Evolutionary conservation across 2,329 filamentous ascomycete species (phyloP).

Genomic region (Rutstroemia sp.): DNA sequence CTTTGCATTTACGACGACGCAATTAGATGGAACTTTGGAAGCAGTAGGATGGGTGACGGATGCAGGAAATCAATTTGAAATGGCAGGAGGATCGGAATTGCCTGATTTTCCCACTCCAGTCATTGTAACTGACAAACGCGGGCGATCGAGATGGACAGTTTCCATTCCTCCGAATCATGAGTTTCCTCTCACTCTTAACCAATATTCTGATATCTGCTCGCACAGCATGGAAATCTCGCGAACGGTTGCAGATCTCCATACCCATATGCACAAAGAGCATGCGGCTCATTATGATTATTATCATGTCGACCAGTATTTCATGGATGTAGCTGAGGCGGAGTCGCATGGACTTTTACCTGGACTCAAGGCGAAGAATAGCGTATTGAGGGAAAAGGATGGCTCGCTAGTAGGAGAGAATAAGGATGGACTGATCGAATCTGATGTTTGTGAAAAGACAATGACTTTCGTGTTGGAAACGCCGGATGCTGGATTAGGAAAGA

Average conservation of each 20-base stretch:
- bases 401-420: conserved; percentile 42
- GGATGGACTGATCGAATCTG: conserved; percentile 37
- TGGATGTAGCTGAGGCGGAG: conserved; percentile 70
- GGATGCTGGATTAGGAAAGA: conserved; percentile 70
- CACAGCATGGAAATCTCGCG: conserved; percentile 59
- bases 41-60: conserved; percentile 35
- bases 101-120: conserved; percentile 68
- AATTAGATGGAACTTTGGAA: conserved; percentile 26
- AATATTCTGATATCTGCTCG: conserved; percentile 64
- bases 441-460: conserved; percentile 61
- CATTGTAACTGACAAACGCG: conserved; percentile 57
- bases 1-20: conserved; percentile 33
- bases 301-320: conserved; percentile 57
- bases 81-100: conserved; percentile 58
- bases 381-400: conserved; percentile 25
- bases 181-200: conserved; percentile 59
- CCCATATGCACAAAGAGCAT: conserved; percentile 36
- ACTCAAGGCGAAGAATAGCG: conserved; percentile 29
- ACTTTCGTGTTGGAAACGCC: conserved; percentile 70
- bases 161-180: conserved; percentile 60
- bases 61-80: conserved; percentile 49
- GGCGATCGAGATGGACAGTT: conserved; percentile 69
- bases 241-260: conserved; percentile 46
- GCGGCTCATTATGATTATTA: conserved; percentile 47
- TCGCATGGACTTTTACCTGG: conserved; percentile 49